Base-by-base conservation (phyloP, 257 asterid genomes). In the Gardenia jasminoides region DNA sequence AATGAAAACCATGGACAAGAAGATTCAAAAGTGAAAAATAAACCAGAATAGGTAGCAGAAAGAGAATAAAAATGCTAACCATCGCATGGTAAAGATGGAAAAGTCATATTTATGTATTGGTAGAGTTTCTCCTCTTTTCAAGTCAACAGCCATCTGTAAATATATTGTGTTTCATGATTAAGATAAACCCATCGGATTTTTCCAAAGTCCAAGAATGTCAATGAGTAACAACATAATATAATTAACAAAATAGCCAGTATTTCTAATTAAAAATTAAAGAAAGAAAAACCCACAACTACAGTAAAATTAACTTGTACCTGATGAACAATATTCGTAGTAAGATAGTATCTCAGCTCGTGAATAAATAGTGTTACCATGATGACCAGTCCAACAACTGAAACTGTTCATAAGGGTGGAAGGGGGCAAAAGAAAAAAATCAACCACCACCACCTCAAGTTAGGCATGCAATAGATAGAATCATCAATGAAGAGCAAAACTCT, bases 81-180 rank as follows among this genome's bases (percentile, higher is more conserved):
- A 86, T 96, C 99, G 87, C 99, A 96, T 74, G 98, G 99, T 83
- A 96, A 86, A 71, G 98, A 90, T 11, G 99, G 99, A 85, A 96
- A 96, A 76, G 98, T 85, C 94, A 96, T 92, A 81, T 96, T 96
- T 90, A 88, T 96, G 99, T 83, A 96, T 96, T 13, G 99, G 99
- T 73, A 96, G 95, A 39, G 93, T 96, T 87, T 93, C 98, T 76
- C 99, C 98, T 50, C 97, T 97, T 82, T 89, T 91, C 76, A 90
- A 87, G 84, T 96, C 99, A 84, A 96, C 99, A 79, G 92, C 85
- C 99, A 96, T 93, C 99, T 96, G 96, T 58, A 80, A 86, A 78
- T 56, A 69, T 65, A 80, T 61, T 76, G 78, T 74, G 71, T 39
- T 67, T 61, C 73, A 78, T 24, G 43, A 12, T 72, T 70, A 78